phyloP scores from a whole-genome alignment of 148 eudicot species.

The Arbutus unedo region DNA sequence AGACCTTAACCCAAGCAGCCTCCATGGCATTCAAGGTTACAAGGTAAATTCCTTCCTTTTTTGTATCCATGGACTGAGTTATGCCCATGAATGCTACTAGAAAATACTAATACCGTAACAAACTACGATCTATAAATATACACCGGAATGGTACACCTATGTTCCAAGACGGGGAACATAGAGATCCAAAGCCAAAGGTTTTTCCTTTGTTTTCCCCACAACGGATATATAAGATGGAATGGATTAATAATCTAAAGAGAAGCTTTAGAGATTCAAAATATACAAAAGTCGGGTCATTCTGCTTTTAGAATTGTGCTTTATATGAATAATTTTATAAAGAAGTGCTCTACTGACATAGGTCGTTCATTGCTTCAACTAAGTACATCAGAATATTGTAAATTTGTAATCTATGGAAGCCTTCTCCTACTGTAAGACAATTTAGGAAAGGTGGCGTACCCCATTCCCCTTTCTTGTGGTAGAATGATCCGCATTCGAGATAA shows the following conservation, averaged over 20 bases:
- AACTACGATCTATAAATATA: not conserved
- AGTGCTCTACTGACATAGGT: too few species aligned
- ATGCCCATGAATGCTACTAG: not conserved
- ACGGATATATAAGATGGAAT: too few species aligned
- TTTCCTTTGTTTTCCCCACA: too few species aligned
- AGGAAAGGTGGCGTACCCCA: not conserved
- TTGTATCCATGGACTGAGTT: not conserved
- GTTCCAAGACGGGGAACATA: not conserved
- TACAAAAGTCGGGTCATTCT: too few species aligned
- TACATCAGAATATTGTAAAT: not conserved
- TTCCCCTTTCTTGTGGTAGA: not conserved
- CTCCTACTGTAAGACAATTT: not conserved
- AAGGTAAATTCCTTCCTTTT: slow-evolving; percentile 44
- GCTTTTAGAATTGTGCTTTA: too few species aligned
- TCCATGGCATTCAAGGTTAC: slow-evolving; percentile 88
- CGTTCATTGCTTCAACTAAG: not conserved
- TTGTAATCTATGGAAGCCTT: not conserved
- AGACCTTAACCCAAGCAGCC: slow-evolving; percentile 26
- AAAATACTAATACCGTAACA: not conserved
- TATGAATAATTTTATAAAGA: too few species aligned
- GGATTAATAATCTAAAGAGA: too few species aligned
- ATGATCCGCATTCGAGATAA: not conserved
- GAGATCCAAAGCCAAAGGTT: too few species aligned
- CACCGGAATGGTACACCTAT: not conserved
- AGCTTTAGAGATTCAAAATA: too few species aligned